Evolutionary conservation across 371 early-diverging fungal genomes (phyloP).

Genomic region (Mucor racemosus): DNA sequence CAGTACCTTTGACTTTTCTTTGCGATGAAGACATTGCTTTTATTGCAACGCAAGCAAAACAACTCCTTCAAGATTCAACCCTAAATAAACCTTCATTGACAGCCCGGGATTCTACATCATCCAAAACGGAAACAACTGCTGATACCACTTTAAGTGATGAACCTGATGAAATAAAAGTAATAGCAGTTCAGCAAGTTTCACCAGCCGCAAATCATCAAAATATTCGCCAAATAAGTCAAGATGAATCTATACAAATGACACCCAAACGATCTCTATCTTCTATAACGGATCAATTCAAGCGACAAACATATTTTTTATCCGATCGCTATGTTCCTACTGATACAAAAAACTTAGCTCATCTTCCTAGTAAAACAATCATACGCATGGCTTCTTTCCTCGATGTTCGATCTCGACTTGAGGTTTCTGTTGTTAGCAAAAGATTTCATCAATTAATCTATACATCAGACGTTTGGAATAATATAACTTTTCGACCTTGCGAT

Average conservation of each 20-base stretch:
- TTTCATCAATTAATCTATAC: constrained; percentile 21
- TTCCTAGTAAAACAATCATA: constrained; percentile 13
- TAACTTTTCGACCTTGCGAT: constrained; percentile 23
- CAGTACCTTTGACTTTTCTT: constrained; percentile 41
- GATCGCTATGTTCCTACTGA: neutral
- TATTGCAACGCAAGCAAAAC: constrained; percentile 26
- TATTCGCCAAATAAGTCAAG: constrained; percentile 24
- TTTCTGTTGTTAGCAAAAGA: constrained; percentile 14
- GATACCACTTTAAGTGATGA: neutral
- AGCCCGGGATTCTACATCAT: neutral
- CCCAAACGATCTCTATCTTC: constrained; percentile 35
- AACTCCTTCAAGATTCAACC: neutral
- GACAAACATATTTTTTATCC: constrained; percentile 14
- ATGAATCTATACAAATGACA: constrained; percentile 29
- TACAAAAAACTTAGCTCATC: constrained; percentile 1
- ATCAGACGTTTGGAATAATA: constrained; percentile 26
- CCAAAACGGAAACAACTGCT: neutral
- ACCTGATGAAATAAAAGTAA: neutral
- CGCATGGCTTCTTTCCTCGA: constrained; percentile 24
- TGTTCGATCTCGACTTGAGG: constrained; percentile 26
- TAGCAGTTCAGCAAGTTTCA: neutral
- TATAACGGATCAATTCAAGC: constrained; percentile 26
- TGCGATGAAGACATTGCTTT: constrained; percentile 42
- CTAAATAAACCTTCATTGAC: neutral
- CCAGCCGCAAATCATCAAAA: constrained; percentile 11